These are phyloP conservation scores for Chalciporus pseudorubinellus DNA, from an alignment of 768 basidiomycete species.

Conservation along the genomic window DNA sequence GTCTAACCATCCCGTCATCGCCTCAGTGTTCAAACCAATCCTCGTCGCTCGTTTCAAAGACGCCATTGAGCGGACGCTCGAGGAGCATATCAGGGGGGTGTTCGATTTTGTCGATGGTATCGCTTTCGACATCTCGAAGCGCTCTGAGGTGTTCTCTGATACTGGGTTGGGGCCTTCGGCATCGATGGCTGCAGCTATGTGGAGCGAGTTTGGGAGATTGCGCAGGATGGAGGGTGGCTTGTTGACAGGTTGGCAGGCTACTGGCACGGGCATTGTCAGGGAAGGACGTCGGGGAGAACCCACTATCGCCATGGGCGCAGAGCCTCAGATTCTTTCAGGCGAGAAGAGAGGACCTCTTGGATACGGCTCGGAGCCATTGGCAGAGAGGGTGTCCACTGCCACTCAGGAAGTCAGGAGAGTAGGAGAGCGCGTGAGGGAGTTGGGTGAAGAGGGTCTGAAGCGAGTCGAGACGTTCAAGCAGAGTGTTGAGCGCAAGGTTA, in stretches of 20 bases:
- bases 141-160: conserved; percentile 64
- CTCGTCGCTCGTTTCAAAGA: conserved; percentile 54
- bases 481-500: conserved; percentile 42
- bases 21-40: conserved; percentile 62
- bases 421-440: conserved; percentile 35
- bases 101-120: conserved; percentile 56
- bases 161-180: conserved; percentile 52
- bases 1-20: conserved; percentile 61
- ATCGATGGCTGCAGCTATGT: conserved; percentile 55
- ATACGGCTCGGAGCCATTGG: conserved; percentile 42
- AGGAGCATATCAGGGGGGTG: conserved; percentile 48
- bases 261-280: conserved; percentile 62
- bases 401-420: conserved; percentile 15
- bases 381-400: not conserved
- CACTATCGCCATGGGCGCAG: conserved; percentile 64
- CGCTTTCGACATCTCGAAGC: conserved; percentile 55
- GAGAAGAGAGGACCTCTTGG: conserved; percentile 68
- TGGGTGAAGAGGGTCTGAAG: conserved; percentile 33
- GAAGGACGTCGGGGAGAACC: conserved; percentile 39
- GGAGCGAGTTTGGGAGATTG: conserved; percentile 69
- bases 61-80: conserved; percentile 58
- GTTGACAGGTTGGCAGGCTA: conserved; percentile 48
- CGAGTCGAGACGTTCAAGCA: conserved; percentile 43
- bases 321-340: conserved; percentile 69
- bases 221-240: conserved; percentile 36